Base-by-base conservation (phyloP, 257 asterid genomes). In the Mitragyna speciosa region DNA sequence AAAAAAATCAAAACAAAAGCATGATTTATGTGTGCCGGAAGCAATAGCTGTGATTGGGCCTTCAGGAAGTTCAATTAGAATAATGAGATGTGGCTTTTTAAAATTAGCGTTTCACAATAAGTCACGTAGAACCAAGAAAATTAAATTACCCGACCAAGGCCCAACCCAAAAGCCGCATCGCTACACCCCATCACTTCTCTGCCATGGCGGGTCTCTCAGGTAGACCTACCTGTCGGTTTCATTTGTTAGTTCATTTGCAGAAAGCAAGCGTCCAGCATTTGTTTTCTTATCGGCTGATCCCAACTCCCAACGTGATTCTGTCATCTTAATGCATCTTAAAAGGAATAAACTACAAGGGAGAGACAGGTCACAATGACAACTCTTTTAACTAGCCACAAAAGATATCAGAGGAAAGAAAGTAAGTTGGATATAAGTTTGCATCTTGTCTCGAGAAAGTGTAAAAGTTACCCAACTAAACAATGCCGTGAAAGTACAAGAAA, bases 141-240 rank as follows among this genome's bases (percentile, higher is more conserved):
- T 26, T 10, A 0, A 69, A 5, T 0, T 3, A 26, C 43, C 45
- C 73, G 24, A 12, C 20, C 1, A 5, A 45, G 52, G 52, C 80
- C 63, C 79, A 45, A 17, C 8, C 33, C 26, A 56, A 58, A 77
- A 45, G 78, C 82, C 82, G 74, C 78, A 52, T 51, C 65, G 48
- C 64, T 20, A 2, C 19, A 17, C 67, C 6, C 30, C 72, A 59
- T 69, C 80, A 14, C 80, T 43, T 12, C 76, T 33, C 65, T 17
- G 88, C 87, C 86, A 91, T 92, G 96, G 91, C 92, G 69, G 71
- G 83, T 74, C 84, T 88, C 65, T 76, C 84, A 77, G 81, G 83
- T 82, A 85, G 87, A 79, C 82, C 84, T 89, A 86, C 4, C 39
- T 36, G 2, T 4, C 39, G 39, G 39, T 36, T 36, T 36, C 39